A percentile compares a stretch with the other conserved stretches of the same genome.
Evolutionary conservation across 192 early-diverging fungal genomes (phyloP).

Genomic region (Entrophospora sp.): DNA sequence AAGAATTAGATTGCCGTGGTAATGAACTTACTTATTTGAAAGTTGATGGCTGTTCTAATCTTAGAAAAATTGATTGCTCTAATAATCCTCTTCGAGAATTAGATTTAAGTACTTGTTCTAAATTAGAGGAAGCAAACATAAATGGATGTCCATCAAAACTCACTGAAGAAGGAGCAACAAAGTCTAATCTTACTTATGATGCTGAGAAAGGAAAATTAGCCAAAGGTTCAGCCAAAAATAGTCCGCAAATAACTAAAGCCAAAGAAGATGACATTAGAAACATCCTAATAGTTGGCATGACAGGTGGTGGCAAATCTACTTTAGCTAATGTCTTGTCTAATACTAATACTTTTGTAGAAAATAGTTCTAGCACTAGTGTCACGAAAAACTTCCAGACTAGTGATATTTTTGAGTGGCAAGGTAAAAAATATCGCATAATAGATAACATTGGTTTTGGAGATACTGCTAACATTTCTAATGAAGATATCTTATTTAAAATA

Average conservation of each 20-base stretch:
- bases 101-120: neutral
- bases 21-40: slow-evolving; percentile 8
- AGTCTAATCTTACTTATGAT: neutral
- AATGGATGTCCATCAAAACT: neutral
- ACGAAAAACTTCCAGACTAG: neutral
- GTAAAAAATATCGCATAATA: slow-evolving; percentile 1
- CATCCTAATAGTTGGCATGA: neutral
- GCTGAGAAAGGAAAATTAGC: neutral
- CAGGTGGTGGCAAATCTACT: neutral
- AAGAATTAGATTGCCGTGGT: slow-evolving; percentile 8
- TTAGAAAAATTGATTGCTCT: slow-evolving; percentile 5
- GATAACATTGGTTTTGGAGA: slow-evolving; percentile 13
- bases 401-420: neutral
- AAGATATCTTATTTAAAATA: slow-evolving; percentile 2
- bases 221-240: neutral
- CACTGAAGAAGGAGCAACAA: neutral
- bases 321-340: slow-evolving; percentile 2
- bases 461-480: neutral
- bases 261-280: neutral
- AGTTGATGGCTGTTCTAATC: neutral
- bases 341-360: neutral
- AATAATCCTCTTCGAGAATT: slow-evolving; percentile 1
- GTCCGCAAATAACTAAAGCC: neutral
- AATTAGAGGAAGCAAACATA: neutral
- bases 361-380: neutral